A percentile compares a stretch with the other conserved stretches of the same genome.
phyloP scores from a whole-genome alignment of 345 rosid genomes.

The Alliaria petiolata region DNA sequence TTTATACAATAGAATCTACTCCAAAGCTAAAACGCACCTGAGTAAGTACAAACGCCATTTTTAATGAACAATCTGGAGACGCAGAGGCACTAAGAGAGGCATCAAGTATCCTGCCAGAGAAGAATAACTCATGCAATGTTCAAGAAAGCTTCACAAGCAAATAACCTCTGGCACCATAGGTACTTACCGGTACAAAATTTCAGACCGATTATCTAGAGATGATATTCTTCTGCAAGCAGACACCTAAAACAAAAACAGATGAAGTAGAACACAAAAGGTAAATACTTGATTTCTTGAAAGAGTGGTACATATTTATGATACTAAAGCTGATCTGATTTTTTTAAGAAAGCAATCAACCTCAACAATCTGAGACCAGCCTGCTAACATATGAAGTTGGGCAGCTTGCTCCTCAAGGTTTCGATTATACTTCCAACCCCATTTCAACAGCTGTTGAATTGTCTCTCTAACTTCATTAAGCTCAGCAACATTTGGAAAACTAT shows the following conservation, averaged over 20 bases:
- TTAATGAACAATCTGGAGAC: conserved; percentile 90
- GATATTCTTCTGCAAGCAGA: conserved; percentile 80
- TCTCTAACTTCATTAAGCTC: conserved; percentile 82
- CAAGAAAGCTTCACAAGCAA: conserved; percentile 7
- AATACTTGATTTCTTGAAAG: not conserved
- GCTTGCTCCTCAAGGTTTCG: conserved; percentile 97
- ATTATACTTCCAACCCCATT: conserved; percentile 98
- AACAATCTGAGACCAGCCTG: conserved; percentile 92
- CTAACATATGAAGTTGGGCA: conserved; percentile 96
- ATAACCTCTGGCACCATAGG: conserved; percentile 1
- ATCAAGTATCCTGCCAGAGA: conserved; percentile 76
- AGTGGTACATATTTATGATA: not conserved
- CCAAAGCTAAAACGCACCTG: conserved; percentile 49
- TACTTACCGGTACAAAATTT: conserved; percentile 72
- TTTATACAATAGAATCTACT: not conserved
- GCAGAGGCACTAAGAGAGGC: conserved; percentile 84
- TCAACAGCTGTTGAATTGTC: conserved; percentile 71
- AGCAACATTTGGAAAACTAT: conserved; percentile 53
- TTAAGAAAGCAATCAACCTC: conserved; percentile 52
- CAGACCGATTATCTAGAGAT: conserved; percentile 66
- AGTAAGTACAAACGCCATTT: conserved; percentile 79
- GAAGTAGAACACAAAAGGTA: conserved; percentile 5
- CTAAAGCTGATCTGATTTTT: not conserved
- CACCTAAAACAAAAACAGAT: conserved; percentile 42
- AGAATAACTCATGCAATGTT: conserved; percentile 25